Conservation (phyloP, 129 eudicot species). For the Pseudognaphalium luteoalbum region DNA sequence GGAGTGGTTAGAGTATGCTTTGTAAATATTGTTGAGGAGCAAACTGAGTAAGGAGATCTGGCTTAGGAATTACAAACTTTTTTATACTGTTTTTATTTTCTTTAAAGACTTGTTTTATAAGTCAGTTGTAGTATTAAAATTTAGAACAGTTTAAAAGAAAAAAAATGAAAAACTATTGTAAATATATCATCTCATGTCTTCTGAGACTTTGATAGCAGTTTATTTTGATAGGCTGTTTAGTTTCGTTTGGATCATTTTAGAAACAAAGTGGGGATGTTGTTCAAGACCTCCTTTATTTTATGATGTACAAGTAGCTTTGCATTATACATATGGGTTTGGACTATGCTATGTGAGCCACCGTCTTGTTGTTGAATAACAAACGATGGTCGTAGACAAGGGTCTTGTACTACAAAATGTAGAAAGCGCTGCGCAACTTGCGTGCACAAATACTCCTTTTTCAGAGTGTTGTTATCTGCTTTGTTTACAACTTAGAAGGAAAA, state of each 20-base stretch:
- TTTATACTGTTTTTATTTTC: slow-evolving; percentile 1
- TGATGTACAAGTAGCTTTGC: too few relatives aligned
- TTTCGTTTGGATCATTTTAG: background rate
- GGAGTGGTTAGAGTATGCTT: slow-evolving; percentile 6
- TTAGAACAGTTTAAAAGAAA: background rate
- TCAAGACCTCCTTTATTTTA: too few relatives aligned
- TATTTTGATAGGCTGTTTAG: background rate
- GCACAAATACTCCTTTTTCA: too few relatives aligned
- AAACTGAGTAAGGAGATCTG: slow-evolving; percentile 20
- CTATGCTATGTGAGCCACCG: too few relatives aligned
- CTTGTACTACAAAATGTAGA: too few relatives aligned
- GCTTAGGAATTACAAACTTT: background rate
- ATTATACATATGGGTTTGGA: too few relatives aligned
- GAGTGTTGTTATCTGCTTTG: too few relatives aligned
- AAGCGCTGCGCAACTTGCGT: too few relatives aligned
- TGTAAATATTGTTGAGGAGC: slow-evolving; percentile 24
- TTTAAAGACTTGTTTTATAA: slow-evolving; percentile 14
- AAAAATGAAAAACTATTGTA: slow-evolving; percentile 17
- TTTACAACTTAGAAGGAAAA: too few relatives aligned
- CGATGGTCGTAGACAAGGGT: too few relatives aligned
- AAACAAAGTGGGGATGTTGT: background rate
- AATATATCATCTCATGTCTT: slow-evolving; percentile 4
- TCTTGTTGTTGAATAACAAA: too few relatives aligned
- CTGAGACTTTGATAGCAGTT: background rate
- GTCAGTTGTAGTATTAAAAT: slow-evolving; percentile 18